phyloP scores from a whole-genome alignment of 169 alveolate genomes.

The Plasmodium fragile region DNA sequence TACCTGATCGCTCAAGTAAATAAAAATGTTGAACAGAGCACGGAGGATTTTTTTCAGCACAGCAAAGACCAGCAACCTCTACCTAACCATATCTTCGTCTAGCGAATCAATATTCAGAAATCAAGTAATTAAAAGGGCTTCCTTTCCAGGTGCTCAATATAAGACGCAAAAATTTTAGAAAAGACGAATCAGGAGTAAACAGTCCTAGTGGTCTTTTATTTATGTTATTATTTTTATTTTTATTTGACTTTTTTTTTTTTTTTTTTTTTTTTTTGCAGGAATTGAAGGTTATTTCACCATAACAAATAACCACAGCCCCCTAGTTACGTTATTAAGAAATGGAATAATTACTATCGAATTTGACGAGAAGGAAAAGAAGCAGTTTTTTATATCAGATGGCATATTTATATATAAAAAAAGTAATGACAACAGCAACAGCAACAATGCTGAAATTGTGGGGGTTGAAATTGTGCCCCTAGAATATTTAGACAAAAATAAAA shows the following conservation, averaged over 20 bases:
- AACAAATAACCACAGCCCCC: conserved; percentile 70
- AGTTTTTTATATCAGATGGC: conserved; percentile 75
- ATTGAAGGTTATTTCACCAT: conserved; percentile 75
- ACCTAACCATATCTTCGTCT: conserved; percentile 63
- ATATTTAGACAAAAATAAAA: conserved; percentile 70
- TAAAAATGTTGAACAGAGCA: conserved; percentile 61
- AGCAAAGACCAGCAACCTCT: conserved; percentile 64
- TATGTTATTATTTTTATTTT: background rate
- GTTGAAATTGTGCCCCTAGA: conserved; percentile 73
- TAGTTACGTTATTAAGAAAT: conserved; percentile 72
- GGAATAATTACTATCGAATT: conserved; percentile 73
- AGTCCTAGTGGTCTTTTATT: background rate
- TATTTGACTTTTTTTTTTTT: background rate
- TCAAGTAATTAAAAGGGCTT: conserved; percentile 71
- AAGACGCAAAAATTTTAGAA: background rate
- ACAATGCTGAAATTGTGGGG: conserved; percentile 75
- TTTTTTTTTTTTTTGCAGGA: conserved; percentile 27
- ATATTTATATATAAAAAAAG: conserved; percentile 72
- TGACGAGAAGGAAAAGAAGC: conserved; percentile 74
- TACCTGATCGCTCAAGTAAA: conserved; percentile 8
- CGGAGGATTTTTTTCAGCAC: conserved; percentile 63
- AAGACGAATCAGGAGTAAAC: background rate
- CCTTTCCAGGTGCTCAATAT: conserved; percentile 57
- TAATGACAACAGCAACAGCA: conserved; percentile 62
- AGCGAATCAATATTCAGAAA: conserved; percentile 75